phyloP scores from a whole-genome alignment of 768 basidiomycete genomes.

The Psilocybe cubensis region DNA sequence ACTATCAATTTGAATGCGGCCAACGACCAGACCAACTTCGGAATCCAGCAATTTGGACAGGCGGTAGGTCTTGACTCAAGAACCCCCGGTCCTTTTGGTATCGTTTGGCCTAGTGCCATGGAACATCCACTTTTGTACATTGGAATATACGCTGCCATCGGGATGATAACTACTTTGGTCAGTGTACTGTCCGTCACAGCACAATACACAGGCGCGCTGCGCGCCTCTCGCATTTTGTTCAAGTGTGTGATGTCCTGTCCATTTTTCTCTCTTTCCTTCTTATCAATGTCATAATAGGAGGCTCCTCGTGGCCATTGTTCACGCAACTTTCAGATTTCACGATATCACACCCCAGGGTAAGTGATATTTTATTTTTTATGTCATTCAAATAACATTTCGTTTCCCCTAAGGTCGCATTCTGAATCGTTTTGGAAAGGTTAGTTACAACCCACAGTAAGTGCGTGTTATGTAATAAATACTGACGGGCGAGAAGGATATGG shows the following conservation, averaged over 20 bases:
- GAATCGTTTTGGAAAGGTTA: slow-evolving; percentile 84
- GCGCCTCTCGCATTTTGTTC: slow-evolving; percentile 42
- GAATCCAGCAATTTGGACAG: slow-evolving; percentile 25
- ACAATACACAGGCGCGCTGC: slow-evolving; percentile 57
- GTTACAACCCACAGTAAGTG: slow-evolving; percentile 64
- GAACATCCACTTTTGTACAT: slow-evolving; percentile 70
- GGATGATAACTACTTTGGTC: slow-evolving; percentile 47
- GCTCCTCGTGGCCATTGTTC: slow-evolving; percentile 69
- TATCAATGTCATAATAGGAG: slow-evolving; percentile 60
- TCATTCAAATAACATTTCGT: slow-evolving; percentile 58
- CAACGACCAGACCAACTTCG: slow-evolving; percentile 12
- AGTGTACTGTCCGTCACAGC: slow-evolving; percentile 46
- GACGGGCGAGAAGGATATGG: slow-evolving; percentile 53
- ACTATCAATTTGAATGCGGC: slow-evolving; percentile 35
- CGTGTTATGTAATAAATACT: background rate
- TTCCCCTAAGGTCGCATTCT: slow-evolving; percentile 68
- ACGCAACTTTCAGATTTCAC: slow-evolving; percentile 84
- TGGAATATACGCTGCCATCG: slow-evolving; percentile 60
- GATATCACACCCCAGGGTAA: slow-evolving; percentile 81
- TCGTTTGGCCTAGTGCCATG: slow-evolving; percentile 48
- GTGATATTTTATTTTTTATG: slow-evolving; percentile 37
- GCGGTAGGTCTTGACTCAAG: slow-evolving; percentile 18
- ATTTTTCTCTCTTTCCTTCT: slow-evolving; percentile 57
- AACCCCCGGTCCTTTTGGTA: slow-evolving; percentile 30
- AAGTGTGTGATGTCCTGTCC: slow-evolving; percentile 23